phyloP scores from a whole-genome alignment of 148 eudicot species.

The Spergularia bocconei region DNA sequence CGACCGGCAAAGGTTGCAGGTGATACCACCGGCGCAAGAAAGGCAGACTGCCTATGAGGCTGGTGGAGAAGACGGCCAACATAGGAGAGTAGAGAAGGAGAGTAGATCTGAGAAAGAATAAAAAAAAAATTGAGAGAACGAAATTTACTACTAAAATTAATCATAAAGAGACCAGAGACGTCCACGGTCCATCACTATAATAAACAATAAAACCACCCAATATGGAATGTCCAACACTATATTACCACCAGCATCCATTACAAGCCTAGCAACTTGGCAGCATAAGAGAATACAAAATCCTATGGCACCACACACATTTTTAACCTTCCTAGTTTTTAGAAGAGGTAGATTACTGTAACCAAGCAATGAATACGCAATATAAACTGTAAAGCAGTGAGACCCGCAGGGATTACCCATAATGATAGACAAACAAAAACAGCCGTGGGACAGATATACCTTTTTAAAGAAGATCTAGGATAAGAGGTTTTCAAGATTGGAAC shows the following conservation, averaged over 20 bases:
- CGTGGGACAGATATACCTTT: slow-evolving; percentile 44
- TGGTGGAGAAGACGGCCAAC: too few species aligned
- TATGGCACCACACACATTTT: neutral
- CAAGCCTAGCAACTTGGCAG: neutral
- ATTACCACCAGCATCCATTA: neutral
- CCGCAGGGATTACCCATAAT: slow-evolving; percentile 1
- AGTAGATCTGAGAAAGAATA: too few species aligned
- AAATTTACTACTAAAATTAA: neutral
- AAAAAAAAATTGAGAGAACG: neutral
- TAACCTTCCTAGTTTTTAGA: neutral
- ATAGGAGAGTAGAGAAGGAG: too few species aligned
- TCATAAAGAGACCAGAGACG: too few species aligned
- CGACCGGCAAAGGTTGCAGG: too few species aligned
- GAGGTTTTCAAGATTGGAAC: slow-evolving; percentile 86
- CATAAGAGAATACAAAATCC: slow-evolving; percentile 1
- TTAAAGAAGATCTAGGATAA: slow-evolving; percentile 73
- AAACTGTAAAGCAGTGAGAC: neutral
- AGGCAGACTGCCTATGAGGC: too few species aligned
- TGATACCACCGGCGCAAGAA: too few species aligned
- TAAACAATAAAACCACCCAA: neutral
- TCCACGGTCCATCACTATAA: neutral
- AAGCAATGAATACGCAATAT: neutral
- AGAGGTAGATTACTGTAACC: neutral
- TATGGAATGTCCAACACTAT: neutral
- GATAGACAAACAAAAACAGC: slow-evolving; percentile 7